Percentiles rank a stretch among this genome's conserved stretches.
Evolutionary conservation across 495 filamentous ascomycete genomes (phyloP).

Genomic region (Daldinia grandis): DNA sequence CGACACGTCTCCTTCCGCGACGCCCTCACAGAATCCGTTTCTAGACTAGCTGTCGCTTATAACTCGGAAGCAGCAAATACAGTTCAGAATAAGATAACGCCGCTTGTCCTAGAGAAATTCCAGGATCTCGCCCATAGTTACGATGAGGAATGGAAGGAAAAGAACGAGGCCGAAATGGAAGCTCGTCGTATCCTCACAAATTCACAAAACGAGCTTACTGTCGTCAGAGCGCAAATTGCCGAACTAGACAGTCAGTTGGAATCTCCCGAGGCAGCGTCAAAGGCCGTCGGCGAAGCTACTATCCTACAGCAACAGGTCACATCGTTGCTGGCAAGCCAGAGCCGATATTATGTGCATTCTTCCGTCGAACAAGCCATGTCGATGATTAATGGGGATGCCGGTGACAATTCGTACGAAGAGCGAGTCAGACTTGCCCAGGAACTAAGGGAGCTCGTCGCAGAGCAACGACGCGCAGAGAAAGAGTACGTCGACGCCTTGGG

Average conservation of each 20-base stretch:
- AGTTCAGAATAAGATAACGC: constrained; percentile 64
- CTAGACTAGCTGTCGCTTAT: constrained; percentile 50
- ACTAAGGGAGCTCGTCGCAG: constrained; percentile 47
- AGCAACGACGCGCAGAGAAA: constrained; percentile 52
- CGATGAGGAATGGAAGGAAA: constrained; percentile 67
- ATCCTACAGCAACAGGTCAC: constrained; percentile 49
- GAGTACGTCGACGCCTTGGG: constrained; percentile 59
- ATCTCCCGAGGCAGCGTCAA: constrained; percentile 53
- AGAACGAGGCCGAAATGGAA: constrained; percentile 65
- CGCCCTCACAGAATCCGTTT: constrained; percentile 47
- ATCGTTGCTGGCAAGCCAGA: constrained; percentile 52
- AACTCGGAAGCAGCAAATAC: constrained; percentile 67
- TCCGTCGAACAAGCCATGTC: constrained; percentile 48
- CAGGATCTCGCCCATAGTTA: constrained; percentile 64
- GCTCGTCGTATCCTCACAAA: constrained; percentile 63
- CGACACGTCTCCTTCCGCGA: constrained; percentile 54
- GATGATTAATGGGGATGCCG: constrained; percentile 46
- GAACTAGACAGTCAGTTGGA: constrained; percentile 58
- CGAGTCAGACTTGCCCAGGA: constrained; percentile 52
- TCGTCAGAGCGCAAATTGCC: constrained; percentile 56
- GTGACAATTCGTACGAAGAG: constrained; percentile 47
- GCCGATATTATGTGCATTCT: constrained; percentile 50
- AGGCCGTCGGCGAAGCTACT: constrained; percentile 49
- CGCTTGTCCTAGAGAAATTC: constrained; percentile 65
- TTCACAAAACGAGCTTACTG: constrained; percentile 62